Evolutionary conservation across 1,284 basidiomycete species (phyloP).

Genomic region (Peniophora sp.): DNA sequence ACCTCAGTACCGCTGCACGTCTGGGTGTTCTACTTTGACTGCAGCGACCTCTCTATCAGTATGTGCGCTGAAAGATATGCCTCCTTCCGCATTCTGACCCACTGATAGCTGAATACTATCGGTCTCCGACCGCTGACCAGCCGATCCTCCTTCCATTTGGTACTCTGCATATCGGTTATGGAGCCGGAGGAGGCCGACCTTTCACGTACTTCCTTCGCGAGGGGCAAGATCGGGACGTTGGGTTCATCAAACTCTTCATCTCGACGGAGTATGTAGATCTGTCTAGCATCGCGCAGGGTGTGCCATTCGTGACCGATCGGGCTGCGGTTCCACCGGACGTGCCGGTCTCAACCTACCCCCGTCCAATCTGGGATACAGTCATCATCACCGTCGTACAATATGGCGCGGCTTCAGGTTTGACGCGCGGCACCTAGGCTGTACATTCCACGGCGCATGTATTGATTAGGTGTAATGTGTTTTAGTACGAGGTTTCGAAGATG

Average conservation of each 20-base stretch:
- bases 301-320: constrained; percentile 4
- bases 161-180: constrained; percentile 10
- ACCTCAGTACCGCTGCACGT: background rate
- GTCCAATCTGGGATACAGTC: constrained; percentile 2
- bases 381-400: constrained; percentile 1
- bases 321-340: background rate
- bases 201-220: constrained; percentile 2
- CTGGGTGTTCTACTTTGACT: background rate
- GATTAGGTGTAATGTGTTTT: too few relatives aligned
- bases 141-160: background rate
- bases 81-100: background rate
- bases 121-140: background rate
- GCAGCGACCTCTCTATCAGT: background rate
- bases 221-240: constrained; percentile 10
- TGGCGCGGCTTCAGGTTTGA: background rate
- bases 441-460: too few relatives aligned
- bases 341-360: background rate
- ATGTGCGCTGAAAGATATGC: background rate
- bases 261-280: constrained; percentile 9
- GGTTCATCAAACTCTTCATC: constrained; percentile 12
- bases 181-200: constrained; percentile 7
- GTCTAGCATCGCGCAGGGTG: constrained; percentile 3
- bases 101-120: background rate
- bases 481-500: too few relatives aligned
- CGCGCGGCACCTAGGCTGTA: too few relatives aligned